A percentile compares a stretch with the other conserved stretches of the same genome.
These are phyloP conservation scores for Mytilinidion resinicola DNA, from an alignment of 495 filamentous ascomycete species.

Conservation along the genomic window DNA sequence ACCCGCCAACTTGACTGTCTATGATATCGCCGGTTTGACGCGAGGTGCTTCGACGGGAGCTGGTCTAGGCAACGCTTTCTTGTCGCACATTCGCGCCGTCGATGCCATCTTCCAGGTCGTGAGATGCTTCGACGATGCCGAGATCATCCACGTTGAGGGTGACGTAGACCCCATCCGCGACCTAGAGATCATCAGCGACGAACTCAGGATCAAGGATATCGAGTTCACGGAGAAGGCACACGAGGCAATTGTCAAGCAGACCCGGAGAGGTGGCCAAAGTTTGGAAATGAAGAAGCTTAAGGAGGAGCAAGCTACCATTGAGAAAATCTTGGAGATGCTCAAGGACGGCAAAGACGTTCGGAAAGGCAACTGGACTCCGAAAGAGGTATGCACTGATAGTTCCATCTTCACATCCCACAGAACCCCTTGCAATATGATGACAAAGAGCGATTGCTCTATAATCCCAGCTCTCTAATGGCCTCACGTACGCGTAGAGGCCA, in stretches of 20 bases:
- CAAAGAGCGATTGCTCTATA: constrained; percentile 91
- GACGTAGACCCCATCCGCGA: constrained; percentile 94
- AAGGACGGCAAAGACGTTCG: constrained; percentile 87
- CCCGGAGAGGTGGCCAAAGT: constrained; percentile 85
- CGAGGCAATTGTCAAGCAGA: constrained; percentile 86
- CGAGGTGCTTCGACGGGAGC: constrained; percentile 94
- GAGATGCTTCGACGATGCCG: constrained; percentile 96
- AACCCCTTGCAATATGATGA: constrained; percentile 70
- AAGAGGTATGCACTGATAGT: constrained; percentile 70
- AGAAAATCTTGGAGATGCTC: constrained; percentile 75
- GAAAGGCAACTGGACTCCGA: constrained; percentile 80
- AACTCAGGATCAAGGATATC: constrained; percentile 96
- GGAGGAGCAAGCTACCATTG: constrained; percentile 89
- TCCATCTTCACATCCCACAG: constrained; percentile 13
- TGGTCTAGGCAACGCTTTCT: constrained; percentile 94
- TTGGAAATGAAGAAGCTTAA: constrained; percentile 97
- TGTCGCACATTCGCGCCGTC: constrained; percentile 98
- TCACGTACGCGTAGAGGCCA: constrained; percentile 64
- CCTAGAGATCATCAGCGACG: constrained; percentile 92
- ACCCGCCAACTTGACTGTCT: constrained; percentile 95
- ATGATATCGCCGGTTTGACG: constrained; percentile 97
- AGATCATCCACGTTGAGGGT: constrained; percentile 99
- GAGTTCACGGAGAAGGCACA: constrained; percentile 96
- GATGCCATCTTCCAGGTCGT: constrained; percentile 99
- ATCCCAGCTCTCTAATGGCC: constrained; percentile 99